Percentiles rank a stretch among this genome's conserved stretches.
These are phyloP conservation scores for Naganishia kalamii DNA, from an alignment of 768 basidiomycete genomes.

Conservation along the genomic window DNA sequence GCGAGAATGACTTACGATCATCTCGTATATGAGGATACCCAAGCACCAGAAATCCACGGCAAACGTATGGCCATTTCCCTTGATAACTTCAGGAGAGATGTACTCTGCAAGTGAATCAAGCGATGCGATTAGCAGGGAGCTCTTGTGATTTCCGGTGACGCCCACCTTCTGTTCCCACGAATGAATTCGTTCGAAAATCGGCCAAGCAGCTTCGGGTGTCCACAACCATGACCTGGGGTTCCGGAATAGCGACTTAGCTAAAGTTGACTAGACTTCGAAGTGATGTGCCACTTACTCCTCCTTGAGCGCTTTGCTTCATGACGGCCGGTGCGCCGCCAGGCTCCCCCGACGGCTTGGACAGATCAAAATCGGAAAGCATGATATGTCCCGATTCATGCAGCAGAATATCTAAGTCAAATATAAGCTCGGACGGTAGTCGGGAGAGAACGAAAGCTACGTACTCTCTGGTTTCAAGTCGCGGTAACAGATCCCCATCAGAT, in stretches of 20 bases:
- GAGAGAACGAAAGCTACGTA: constrained; percentile 51
- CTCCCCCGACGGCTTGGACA: constrained; percentile 89
- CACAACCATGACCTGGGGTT: constrained; percentile 71
- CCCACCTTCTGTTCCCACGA: constrained; percentile 94
- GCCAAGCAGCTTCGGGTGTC: constrained; percentile 97
- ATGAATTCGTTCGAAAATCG: constrained; percentile 96
- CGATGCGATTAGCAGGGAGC: constrained; percentile 25
- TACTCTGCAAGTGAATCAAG: constrained; percentile 61
- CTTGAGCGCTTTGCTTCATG: constrained; percentile 75
- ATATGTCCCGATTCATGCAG: constrained; percentile 97
- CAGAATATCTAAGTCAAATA: constrained; percentile 68
- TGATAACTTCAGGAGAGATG: constrained; percentile 98
- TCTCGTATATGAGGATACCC: constrained; percentile 96
- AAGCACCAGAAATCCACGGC: constrained; percentile 99
- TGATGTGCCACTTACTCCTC: constrained; percentile 68
- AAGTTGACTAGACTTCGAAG: too few relatives aligned
- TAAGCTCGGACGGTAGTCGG: too few relatives aligned
- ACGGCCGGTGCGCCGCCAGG: constrained; percentile 77
- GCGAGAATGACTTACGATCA: constrained; percentile 48
- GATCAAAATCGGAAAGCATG: constrained; percentile 98
- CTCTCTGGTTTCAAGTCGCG: constrained; percentile 99
- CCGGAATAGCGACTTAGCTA: not conserved
- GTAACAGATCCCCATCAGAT: constrained; percentile 99
- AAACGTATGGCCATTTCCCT: constrained; percentile 90
- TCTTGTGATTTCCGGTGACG: not conserved